Evolutionary conservation across 495 filamentous ascomycete genomes (phyloP).

Genomic region (Tuber calosporum): DNA sequence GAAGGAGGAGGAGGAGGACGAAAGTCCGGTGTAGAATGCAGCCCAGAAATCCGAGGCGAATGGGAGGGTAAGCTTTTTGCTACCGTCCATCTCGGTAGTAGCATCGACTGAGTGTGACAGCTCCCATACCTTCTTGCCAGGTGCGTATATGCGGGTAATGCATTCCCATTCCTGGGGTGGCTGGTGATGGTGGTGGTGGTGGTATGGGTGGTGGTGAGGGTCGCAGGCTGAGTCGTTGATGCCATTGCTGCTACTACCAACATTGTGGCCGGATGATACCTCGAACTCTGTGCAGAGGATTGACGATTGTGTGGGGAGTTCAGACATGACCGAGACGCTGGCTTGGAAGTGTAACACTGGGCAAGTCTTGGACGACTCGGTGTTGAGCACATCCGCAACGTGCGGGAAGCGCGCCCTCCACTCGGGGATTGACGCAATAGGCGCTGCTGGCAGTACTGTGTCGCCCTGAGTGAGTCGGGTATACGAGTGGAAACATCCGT

Average conservation of each 20-base stretch:
- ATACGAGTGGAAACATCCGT: constrained; percentile 39
- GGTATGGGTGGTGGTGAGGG: constrained; percentile 20
- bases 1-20: constrained; percentile 9
- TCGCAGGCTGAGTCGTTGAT: constrained; percentile 5
- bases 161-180: constrained; percentile 39
- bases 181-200: constrained; percentile 12
- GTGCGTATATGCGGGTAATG: constrained; percentile 39
- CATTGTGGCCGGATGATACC: constrained; percentile 10
- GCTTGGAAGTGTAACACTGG: constrained; percentile 37
- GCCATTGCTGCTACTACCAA: not conserved
- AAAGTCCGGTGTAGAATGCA: constrained; percentile 40
- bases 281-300: constrained; percentile 39
- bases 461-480: constrained; percentile 32
- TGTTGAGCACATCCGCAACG: constrained; percentile 31
- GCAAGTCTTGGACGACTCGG: constrained; percentile 18
- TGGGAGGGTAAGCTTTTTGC: constrained; percentile 35
- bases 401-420: constrained; percentile 38
- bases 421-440: constrained; percentile 27
- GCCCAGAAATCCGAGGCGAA: constrained; percentile 41
- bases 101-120: constrained; percentile 25
- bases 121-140: constrained; percentile 39
- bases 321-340: constrained; percentile 32
- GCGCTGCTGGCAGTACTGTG: constrained; percentile 15
- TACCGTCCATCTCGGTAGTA: constrained; percentile 29
- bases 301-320: constrained; percentile 27